These are phyloP conservation scores for Tuber umbilicatum DNA, from an alignment of 495 filamentous ascomycete species.

Conservation along the genomic window DNA sequence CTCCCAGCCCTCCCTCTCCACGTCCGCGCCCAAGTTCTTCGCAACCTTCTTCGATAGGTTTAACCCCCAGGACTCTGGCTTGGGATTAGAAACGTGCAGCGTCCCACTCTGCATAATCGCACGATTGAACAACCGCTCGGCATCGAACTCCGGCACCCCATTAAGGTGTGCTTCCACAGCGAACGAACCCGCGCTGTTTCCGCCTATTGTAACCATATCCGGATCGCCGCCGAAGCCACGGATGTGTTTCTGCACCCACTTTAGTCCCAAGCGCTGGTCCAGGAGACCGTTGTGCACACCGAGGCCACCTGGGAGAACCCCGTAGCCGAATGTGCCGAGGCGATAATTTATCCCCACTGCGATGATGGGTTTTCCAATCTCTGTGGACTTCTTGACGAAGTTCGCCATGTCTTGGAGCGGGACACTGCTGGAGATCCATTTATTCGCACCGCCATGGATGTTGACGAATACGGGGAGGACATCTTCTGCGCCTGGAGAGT, in stretches of 20 bases:
- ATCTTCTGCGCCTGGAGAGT: neutral
- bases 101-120: constrained; percentile 22
- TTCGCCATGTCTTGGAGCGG: neutral
- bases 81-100: neutral
- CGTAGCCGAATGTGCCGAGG: constrained; percentile 13
- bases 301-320: constrained; percentile 13
- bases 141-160: constrained; percentile 7
- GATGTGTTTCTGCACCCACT: constrained; percentile 68
- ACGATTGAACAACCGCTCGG: constrained; percentile 8
- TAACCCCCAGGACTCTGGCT: neutral
- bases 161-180: constrained; percentile 11
- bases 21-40: neutral
- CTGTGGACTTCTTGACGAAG: constrained; percentile 4
- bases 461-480: neutral
- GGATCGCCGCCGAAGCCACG: constrained; percentile 62
- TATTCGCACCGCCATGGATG: neutral
- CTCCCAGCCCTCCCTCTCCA: constrained; percentile 3
- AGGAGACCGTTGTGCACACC: constrained; percentile 52
- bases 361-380: constrained; percentile 18
- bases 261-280: constrained; percentile 61
- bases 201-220: constrained; percentile 57
- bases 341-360: constrained; percentile 23
- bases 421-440: neutral
- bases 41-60: neutral
- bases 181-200: constrained; percentile 43